A percentile compares a stretch with the other conserved stretches of the same genome.
These are phyloP conservation scores for Lactarius vividus DNA, from an alignment of 768 basidiomycete species.

Conservation along the genomic window DNA sequence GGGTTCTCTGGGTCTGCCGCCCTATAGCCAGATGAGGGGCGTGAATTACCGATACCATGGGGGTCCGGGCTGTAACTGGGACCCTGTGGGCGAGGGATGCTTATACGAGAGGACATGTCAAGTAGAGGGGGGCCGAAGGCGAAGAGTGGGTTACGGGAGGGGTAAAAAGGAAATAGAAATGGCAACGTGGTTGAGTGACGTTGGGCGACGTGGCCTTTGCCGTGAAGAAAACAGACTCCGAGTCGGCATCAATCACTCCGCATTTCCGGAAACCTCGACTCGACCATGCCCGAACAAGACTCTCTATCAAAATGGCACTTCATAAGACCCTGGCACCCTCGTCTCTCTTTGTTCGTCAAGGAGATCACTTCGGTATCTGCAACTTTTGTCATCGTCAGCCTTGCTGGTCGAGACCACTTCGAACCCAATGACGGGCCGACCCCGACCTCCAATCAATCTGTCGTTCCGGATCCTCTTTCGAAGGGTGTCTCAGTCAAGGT, in stretches of 20 bases:
- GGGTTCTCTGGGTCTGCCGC: conserved; percentile 82
- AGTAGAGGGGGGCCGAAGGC: background rate
- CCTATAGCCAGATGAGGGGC: conserved; percentile 67
- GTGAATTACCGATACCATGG: conserved; percentile 74
- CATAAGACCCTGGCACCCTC: conserved; percentile 74
- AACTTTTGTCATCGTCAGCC: conserved; percentile 58
- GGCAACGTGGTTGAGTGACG: background rate
- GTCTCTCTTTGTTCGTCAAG: conserved; percentile 64
- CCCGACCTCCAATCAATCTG: conserved; percentile 29
- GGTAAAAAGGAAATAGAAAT: background rate
- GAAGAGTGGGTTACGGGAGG: background rate
- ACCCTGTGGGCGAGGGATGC: conserved; percentile 66
- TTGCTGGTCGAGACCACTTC: conserved; percentile 34
- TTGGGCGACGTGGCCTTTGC: conserved; percentile 11
- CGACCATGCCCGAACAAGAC: background rate
- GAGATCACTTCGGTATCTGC: conserved; percentile 87
- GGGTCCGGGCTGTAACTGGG: conserved; percentile 63
- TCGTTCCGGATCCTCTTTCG: conserved; percentile 65
- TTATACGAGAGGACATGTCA: conserved; percentile 78
- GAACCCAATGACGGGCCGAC: conserved; percentile 35
- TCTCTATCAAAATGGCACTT: conserved; percentile 52
- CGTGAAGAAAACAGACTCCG: background rate
- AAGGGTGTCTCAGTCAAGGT: conserved; percentile 78
- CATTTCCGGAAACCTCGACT: background rate
- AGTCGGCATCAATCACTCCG: background rate